phyloP scores from a whole-genome alignment of 2,329 filamentous ascomycete species.

The Esteya vermicola region DNA sequence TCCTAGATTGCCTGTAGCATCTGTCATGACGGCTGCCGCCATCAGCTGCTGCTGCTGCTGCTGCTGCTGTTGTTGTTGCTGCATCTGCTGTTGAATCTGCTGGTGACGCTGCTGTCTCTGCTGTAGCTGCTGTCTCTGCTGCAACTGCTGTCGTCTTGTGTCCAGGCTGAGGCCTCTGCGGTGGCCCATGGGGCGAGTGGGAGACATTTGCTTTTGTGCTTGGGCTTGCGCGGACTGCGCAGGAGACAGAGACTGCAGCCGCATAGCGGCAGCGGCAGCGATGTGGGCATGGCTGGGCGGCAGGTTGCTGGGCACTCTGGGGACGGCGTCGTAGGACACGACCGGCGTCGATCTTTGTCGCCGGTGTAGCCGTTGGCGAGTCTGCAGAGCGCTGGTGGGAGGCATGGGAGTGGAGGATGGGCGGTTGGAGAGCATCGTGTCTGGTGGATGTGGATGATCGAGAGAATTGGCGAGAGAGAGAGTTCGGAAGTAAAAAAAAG shows the following conservation, averaged over 20 bases:
- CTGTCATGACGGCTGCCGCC: too few species aligned
- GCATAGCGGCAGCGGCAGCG: neutral
- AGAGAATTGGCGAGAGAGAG: slow-evolving; percentile 11
- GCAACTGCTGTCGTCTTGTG: slow-evolving; percentile 46
- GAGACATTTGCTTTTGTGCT: slow-evolving; percentile 22
- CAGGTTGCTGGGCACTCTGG: slow-evolving; percentile 49
- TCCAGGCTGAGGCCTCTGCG: slow-evolving; percentile 78
- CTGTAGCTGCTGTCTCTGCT: slow-evolving; percentile 31
- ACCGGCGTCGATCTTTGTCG: slow-evolving; percentile 79
- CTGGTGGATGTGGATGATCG: neutral
- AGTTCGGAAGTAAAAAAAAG: slow-evolving; percentile 14
- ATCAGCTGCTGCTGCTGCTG: slow-evolving; percentile 1
- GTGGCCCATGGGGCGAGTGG: slow-evolving; percentile 38
- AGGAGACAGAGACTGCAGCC: neutral
- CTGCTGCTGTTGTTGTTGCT: slow-evolving; percentile 11
- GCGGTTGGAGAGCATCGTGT: slow-evolving; percentile 26
- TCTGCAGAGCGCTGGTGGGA: slow-evolving; percentile 36
- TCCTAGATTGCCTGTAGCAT: slow-evolving; percentile 16
- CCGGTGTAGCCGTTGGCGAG: slow-evolving; percentile 62
- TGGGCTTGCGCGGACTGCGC: slow-evolving; percentile 2
- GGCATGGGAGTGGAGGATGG: slow-evolving; percentile 41
- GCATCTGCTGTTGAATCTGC: slow-evolving; percentile 11
- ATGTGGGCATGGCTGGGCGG: slow-evolving; percentile 29
- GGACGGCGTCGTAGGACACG: slow-evolving; percentile 62
- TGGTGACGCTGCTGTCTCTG: slow-evolving; percentile 12